phyloP scores from a whole-genome alignment of 2,329 filamentous ascomycete genomes.

The Fusarium ambrosium region DNA sequence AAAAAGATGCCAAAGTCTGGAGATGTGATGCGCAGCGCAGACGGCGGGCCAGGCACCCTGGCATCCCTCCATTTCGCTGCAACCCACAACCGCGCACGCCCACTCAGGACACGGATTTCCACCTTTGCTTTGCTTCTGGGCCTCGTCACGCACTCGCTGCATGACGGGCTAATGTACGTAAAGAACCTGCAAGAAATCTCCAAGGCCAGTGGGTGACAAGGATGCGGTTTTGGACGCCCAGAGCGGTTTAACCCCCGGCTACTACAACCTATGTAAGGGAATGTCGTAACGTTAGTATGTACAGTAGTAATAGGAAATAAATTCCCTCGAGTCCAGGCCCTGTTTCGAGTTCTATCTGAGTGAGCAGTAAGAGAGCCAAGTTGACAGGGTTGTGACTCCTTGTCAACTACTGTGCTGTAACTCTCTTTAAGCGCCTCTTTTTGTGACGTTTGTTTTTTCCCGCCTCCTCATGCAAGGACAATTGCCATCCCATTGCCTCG shows the following conservation, averaged over 20 bases:
- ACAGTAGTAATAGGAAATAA: neutral
- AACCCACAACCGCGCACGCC: slow-evolving; percentile 1
- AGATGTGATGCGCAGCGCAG: slow-evolving; percentile 14
- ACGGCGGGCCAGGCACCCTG: slow-evolving; percentile 16
- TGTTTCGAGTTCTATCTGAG: slow-evolving; percentile 15
- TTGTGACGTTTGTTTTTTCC: slow-evolving; percentile 14
- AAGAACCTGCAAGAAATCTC: slow-evolving; percentile 12
- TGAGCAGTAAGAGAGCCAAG: slow-evolving; percentile 18
- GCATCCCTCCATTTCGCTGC: neutral
- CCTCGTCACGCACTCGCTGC: neutral
- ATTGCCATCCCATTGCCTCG: slow-evolving; percentile 8
- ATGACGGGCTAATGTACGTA: slow-evolving; percentile 10
- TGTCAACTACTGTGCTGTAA: slow-evolving; percentile 9
- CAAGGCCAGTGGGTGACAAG: slow-evolving; percentile 11
- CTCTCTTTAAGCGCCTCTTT: neutral
- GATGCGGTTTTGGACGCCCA: neutral
- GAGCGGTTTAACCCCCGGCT: slow-evolving; percentile 3
- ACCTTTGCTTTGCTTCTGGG: neutral
- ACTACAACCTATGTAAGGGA: slow-evolving; percentile 1
- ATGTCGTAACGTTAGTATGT: neutral
- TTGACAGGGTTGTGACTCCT: slow-evolving; percentile 34
- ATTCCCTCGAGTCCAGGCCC: slow-evolving; percentile 16
- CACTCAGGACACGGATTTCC: neutral
- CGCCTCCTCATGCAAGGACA: slow-evolving; percentile 3
- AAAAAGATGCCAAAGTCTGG: neutral